Evolutionary conservation across 2,329 filamentous ascomycete genomes (phyloP).

Genomic region (Talaromyces rugulosus): DNA sequence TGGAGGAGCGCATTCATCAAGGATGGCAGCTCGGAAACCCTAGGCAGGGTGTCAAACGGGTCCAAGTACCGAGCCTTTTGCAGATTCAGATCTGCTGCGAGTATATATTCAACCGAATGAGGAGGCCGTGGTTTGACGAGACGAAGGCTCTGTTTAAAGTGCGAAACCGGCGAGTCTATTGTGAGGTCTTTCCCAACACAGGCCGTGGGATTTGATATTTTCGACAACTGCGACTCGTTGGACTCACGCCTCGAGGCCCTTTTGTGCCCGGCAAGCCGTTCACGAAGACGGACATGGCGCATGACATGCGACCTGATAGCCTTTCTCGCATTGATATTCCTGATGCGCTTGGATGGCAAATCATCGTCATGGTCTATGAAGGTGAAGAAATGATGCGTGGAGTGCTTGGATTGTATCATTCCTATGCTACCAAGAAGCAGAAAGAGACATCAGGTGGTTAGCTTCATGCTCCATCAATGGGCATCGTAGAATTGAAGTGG

Average conservation of each 20-base stretch:
- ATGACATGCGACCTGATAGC: slow-evolving; percentile 42
- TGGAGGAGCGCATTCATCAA: slow-evolving; percentile 26
- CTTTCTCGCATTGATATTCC: slow-evolving; percentile 35
- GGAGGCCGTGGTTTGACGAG: slow-evolving; percentile 8
- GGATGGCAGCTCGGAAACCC: slow-evolving; percentile 21
- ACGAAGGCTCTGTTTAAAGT: not conserved
- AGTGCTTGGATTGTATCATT: slow-evolving; percentile 15
- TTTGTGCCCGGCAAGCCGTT: slow-evolving; percentile 35
- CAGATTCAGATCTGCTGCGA: slow-evolving; percentile 3
- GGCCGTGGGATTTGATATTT: slow-evolving; percentile 9
- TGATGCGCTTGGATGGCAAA: slow-evolving; percentile 34
- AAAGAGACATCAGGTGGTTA: slow-evolving; percentile 7
- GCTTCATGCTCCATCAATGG: not conserved
- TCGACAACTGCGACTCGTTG: slow-evolving; percentile 6
- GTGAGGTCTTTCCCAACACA: not conserved
- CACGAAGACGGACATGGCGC: slow-evolving; percentile 39
- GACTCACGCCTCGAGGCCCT: slow-evolving; percentile 28
- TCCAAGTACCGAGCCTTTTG: slow-evolving; percentile 27
- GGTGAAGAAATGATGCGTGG: slow-evolving; percentile 32
- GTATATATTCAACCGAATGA: slow-evolving; percentile 6
- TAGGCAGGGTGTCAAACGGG: slow-evolving; percentile 31
- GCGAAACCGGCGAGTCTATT: not conserved
- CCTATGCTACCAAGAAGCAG: slow-evolving; percentile 18
- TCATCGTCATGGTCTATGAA: slow-evolving; percentile 41
- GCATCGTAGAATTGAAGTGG: too few relatives aligned